Base-by-base conservation (phyloP, 176 grass and related monocot species). In the Oryza officinalis region DNA sequence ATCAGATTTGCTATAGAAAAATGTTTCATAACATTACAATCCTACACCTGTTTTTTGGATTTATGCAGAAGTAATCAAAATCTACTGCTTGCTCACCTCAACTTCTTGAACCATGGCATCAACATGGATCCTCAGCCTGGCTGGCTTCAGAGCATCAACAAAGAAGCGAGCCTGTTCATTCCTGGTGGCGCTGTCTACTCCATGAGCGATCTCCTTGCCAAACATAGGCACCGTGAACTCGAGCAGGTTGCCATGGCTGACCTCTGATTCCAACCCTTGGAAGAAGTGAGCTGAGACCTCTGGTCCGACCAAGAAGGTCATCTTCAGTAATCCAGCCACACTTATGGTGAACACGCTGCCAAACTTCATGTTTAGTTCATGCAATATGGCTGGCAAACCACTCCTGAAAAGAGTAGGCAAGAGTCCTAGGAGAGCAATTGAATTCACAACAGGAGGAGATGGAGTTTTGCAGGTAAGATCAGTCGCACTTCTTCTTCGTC, bases 341-440 rank as follows among this genome's bases (percentile, higher is more conserved):
- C 74, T 86, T 4, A 86, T 8, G 3, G 69, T 91, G 81, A 91
- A 91, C 26, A 88, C 91, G 33, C 79, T 80, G 23, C 91, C 88
- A 0, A 87, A 45, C 73, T 77, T 88, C 14, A 4, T 10, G 59
- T 90, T 86, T 32, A 83, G 59, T 14, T 83, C 50, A 5, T 61
- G 57, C 10, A 88, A 61, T 74, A 86, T 70, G 1, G 46, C 28
- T 10, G 65, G 18, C 0, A 87, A 27, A 14, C 80, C 92, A 25
- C 83, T 85, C 59, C 65, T 71, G 28, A 86, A 25, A 35, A 86
- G 66, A 9, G n/a, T n/a, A 6, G 76, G 10, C 2, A 91, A 41
- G 10, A 83, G 54, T 6, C 26, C 52, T 10, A 91, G 13, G 54
- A 91, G 2, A 35, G 65, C 35, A 8, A 59, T 7, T 6, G 43